These are phyloP conservation scores for Knufia fluminis DNA, from an alignment of 2,329 filamentous ascomycete species.

Conservation along the genomic window DNA sequence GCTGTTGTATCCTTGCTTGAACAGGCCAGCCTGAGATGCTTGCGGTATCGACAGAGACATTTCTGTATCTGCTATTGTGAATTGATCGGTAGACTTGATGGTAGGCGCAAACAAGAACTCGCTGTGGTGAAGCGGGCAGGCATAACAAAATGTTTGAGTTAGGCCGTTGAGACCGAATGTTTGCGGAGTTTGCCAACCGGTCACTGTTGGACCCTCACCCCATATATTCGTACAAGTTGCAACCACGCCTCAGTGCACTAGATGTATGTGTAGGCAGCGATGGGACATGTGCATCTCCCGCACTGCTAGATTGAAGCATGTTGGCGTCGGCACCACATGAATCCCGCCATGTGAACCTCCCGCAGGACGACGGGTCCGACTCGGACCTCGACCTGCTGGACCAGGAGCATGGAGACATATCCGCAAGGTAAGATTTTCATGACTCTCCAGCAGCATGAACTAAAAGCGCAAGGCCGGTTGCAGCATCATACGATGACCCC, in stretches of 20 bases:
- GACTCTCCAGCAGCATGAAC: background rate
- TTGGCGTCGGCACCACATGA: background rate
- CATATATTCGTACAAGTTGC: no score
- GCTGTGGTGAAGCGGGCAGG: background rate
- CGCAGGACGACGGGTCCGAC: background rate
- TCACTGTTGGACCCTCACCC: no score
- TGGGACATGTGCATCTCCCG: background rate
- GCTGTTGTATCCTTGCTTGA: slow-evolving; percentile 96
- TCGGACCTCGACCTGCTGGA: slow-evolving; percentile 14
- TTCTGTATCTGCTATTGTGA: background rate
- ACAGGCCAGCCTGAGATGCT: slow-evolving; percentile 84
- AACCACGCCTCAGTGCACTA: no score
- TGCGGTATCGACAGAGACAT: slow-evolving; percentile 97
- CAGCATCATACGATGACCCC: background rate
- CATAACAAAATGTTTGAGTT: background rate
- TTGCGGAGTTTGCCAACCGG: slow-evolving; percentile 7
- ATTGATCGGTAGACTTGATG: background rate
- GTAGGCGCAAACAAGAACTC: background rate
- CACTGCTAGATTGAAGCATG: background rate
- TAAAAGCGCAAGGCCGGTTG: background rate
- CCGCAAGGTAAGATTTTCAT: slow-evolving; percentile 9
- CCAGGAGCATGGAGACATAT: slow-evolving; percentile 14
- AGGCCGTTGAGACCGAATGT: background rate
- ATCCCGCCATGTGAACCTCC: background rate
- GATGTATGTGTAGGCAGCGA: no score